phyloP scores from a whole-genome alignment of 2,329 filamentous ascomycete genomes.

The Celoporthe dispersa region DNA sequence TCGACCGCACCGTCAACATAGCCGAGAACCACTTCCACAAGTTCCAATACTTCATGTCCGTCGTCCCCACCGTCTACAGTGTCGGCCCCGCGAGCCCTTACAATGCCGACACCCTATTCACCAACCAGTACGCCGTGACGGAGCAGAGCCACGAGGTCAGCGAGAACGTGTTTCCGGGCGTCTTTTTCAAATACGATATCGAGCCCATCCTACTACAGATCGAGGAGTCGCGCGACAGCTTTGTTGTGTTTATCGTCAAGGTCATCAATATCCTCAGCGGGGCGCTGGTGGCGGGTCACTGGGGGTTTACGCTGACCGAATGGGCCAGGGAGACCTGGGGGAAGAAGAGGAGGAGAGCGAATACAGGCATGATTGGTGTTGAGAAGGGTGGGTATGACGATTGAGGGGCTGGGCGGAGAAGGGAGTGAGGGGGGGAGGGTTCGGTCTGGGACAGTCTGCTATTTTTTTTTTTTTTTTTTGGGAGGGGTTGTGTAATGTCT shows the following conservation, averaged over 20 bases:
- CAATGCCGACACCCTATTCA: slow-evolving; percentile 70
- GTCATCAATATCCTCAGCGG: slow-evolving; percentile 90
- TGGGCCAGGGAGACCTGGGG: slow-evolving; percentile 68
- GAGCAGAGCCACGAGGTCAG: slow-evolving; percentile 76
- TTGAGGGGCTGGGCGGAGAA: too few relatives aligned
- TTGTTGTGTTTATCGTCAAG: slow-evolving; percentile 77
- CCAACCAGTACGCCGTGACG: slow-evolving; percentile 97
- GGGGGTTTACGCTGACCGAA: slow-evolving; percentile 84
- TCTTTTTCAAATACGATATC: slow-evolving; percentile 99
- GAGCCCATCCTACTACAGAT: slow-evolving; percentile 91
- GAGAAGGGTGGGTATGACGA: slow-evolving; percentile 45
- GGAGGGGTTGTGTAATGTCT: slow-evolving; percentile 3
- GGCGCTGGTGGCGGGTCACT: slow-evolving; percentile 90
- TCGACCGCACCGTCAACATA: slow-evolving; percentile 84
- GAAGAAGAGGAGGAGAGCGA: slow-evolving; percentile 49
- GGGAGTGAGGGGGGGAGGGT: too few relatives aligned
- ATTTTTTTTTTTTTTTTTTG: not conserved
- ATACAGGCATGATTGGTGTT: slow-evolving; percentile 55
- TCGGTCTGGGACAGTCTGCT: too few relatives aligned
- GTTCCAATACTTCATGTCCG: slow-evolving; percentile 95
- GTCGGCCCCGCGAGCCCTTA: slow-evolving; percentile 49
- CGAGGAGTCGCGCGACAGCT: slow-evolving; percentile 76
- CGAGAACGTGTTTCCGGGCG: slow-evolving; percentile 77
- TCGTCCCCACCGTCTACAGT: slow-evolving; percentile 94
- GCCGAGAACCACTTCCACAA: slow-evolving; percentile 85